phyloP scores from a whole-genome alignment of 768 basidiomycete genomes.

The Mycena chlorophos region DNA sequence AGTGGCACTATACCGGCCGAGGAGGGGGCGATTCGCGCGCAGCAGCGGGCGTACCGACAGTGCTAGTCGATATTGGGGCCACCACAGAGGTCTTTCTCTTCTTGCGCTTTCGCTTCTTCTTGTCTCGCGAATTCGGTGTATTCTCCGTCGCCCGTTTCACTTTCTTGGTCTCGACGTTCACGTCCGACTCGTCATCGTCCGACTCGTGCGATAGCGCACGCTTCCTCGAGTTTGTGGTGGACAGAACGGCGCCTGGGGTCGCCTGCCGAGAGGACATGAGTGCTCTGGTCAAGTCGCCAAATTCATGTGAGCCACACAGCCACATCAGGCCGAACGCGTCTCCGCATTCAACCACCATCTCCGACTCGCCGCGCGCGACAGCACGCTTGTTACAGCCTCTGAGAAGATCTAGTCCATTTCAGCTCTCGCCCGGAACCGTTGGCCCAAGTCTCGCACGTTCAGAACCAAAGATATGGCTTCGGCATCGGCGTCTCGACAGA shows the following conservation, averaged over 20 bases:
- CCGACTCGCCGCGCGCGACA: neutral
- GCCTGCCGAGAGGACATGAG: constrained; percentile 34
- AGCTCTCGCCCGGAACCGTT: too few relatives aligned
- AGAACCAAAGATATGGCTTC: constrained; percentile 7
- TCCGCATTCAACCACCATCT: neutral
- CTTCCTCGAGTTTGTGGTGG: constrained; percentile 34
- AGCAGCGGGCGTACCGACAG: constrained; percentile 21
- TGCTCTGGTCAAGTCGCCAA: neutral
- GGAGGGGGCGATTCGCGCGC: constrained; percentile 18
- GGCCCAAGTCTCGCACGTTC: neutral
- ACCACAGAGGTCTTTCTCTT: constrained; percentile 39
- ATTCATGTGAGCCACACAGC: too few relatives aligned
- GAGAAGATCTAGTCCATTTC: too few relatives aligned
- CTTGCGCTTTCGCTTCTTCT: constrained; percentile 39
- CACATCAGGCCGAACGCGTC: too few relatives aligned
- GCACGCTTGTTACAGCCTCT: too few relatives aligned
- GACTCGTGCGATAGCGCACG: constrained; percentile 27
- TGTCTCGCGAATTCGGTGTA: constrained; percentile 33
- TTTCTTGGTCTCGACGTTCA: constrained; percentile 32
- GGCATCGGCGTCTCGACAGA: constrained; percentile 2
- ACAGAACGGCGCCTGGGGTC: constrained; percentile 30
- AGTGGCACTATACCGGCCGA: constrained; percentile 4
- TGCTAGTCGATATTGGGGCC: constrained; percentile 11
- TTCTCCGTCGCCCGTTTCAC: constrained; percentile 29
- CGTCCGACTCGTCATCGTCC: constrained; percentile 28